Evolutionary conservation across 495 filamentous ascomycete genomes (phyloP), one percentile per base, ranked within the genome.

Genomic region (Aspergillus leporis): DNA sequence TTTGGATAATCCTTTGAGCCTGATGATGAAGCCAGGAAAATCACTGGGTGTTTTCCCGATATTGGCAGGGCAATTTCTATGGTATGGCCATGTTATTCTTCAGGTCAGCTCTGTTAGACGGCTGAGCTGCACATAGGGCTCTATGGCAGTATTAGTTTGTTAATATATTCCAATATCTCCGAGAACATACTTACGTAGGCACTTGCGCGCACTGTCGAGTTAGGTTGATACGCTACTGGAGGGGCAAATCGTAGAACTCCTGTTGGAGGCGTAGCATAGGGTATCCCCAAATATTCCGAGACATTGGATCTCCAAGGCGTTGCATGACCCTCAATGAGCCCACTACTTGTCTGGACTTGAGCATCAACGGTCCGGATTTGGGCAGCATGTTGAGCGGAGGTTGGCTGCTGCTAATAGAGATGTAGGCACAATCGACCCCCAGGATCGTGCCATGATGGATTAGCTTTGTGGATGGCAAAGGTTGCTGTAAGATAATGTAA

Each of bases 271-370:
- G 73, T 51, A 3, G 77, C 80, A 60, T 73, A 83, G 0, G 71
- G 77, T 54, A 84, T 76, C 10, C 80, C 81, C 21, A 83, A 66
- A 60, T 75, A 84, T 64, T 83, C 79, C 9, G 67, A 61, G 13
- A 82, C 79, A 21, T 66, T 63, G 16, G 68, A 61, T 2, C 61
- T 63, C 36, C 72, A 68, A 18, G 61, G 55, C 1, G 78, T 74
- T 14, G 68, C 49, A 59, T 84, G 81, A 8, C 82, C 82, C 9
- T 63, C 62, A 36, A 84, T 71, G 2, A 64, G 30, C 18, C 78
- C 80, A 59, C 69, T 81, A 23, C 40, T 56, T 16, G 53, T 56
- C 45, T 10, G 28, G 40, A 56, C 53, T 32, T 16, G 38, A 7
- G 21, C 40, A 47, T 22, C 41, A 59, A 60, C 47, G 21, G 41